These are phyloP conservation scores for Przewalskia tangutica DNA, from an alignment of 257 asterid species.

Conservation along the genomic window DNA sequence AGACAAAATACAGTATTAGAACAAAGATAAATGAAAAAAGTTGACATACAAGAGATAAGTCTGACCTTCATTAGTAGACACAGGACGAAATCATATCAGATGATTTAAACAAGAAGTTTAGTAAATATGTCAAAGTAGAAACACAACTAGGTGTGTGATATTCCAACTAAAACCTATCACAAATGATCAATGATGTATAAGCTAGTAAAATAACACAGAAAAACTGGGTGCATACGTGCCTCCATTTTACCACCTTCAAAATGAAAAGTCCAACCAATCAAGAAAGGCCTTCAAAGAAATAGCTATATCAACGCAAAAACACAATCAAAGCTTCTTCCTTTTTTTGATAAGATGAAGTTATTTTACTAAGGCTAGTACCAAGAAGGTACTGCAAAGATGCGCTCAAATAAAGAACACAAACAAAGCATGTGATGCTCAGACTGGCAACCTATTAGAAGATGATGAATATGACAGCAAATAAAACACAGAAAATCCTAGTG, in stretches of 20 bases:
- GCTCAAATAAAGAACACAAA: neutral
- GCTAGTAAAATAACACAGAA: neutral
- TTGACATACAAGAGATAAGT: neutral
- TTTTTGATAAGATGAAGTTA: neutral
- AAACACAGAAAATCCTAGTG: neutral
- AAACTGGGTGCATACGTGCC: neutral
- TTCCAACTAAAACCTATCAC: neutral
- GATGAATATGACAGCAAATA: neutral
- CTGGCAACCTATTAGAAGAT: neutral
- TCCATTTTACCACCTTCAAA: neutral
- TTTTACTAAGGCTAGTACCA: neutral
- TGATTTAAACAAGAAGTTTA: neutral
- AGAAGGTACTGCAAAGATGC: neutral
- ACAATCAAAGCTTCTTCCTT: neutral
- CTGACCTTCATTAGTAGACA: neutral
- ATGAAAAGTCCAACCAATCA: neutral
- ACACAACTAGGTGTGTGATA: neutral
- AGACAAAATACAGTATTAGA: slow-evolving; percentile 13
- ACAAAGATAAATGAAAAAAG: neutral
- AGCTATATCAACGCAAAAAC: neutral
- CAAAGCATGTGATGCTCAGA: neutral
- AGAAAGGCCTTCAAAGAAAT: neutral
- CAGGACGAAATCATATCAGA: neutral
- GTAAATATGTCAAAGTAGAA: neutral
- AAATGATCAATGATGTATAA: neutral